Conservation (phyloP, 768 basidiomycete genomes). For the Sarcomyxa edulis region DNA sequence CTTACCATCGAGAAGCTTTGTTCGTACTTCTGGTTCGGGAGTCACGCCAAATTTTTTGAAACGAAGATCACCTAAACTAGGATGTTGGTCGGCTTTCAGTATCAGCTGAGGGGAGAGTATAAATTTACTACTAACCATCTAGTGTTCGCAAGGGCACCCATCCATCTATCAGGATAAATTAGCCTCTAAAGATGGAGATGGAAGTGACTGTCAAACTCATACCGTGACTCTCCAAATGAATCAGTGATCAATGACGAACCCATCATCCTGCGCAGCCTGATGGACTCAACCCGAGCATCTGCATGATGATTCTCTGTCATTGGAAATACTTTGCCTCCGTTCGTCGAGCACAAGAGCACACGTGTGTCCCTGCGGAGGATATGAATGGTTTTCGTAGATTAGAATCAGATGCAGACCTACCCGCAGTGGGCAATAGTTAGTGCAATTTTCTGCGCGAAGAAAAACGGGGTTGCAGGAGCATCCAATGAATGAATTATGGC, state of each 20-base stretch:
- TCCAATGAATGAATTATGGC: constrained; percentile 91
- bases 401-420: constrained; percentile 34
- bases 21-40: constrained; percentile 84
- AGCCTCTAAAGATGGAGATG: not conserved
- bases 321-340: constrained; percentile 67
- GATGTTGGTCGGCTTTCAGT: constrained; percentile 8
- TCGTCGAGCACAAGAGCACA: constrained; percentile 72
- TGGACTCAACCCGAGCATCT: constrained; percentile 84
- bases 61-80: constrained; percentile 81
- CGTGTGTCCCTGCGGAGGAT: constrained; percentile 69
- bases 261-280: constrained; percentile 84
- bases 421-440: constrained; percentile 93
- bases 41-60: constrained; percentile 91
- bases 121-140: constrained; percentile 51
- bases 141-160: constrained; percentile 92
- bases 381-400: constrained; percentile 1
- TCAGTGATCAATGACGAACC: constrained; percentile 87
- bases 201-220: constrained; percentile 13
- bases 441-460: constrained; percentile 65
- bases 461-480: constrained; percentile 74
- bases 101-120: not conserved
- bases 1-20: constrained; percentile 70
- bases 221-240: constrained; percentile 91
- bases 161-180: constrained; percentile 57
- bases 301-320: constrained; percentile 97